Evolutionary conservation across 2,329 filamentous ascomycete genomes (phyloP).

Genomic region (Lachnum nothofagi): DNA sequence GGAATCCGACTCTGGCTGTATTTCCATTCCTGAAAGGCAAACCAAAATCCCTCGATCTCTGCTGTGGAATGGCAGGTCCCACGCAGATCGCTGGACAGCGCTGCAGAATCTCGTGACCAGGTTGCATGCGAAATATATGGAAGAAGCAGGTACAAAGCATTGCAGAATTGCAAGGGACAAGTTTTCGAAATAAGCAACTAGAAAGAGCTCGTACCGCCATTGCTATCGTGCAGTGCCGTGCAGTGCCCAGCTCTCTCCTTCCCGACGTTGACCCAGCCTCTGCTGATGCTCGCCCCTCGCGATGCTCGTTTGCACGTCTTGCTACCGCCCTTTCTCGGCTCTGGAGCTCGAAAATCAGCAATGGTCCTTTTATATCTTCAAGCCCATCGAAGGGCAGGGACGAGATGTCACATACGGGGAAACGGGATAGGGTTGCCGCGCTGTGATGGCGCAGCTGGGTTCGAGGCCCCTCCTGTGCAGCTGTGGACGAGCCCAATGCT

Average conservation of each 20-base stretch:
- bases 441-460: not conserved
- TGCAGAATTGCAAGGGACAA: not conserved
- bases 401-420: not conserved
- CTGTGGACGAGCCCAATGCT: not conserved
- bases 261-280: too few species aligned
- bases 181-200: not conserved
- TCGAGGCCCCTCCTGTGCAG: not conserved
- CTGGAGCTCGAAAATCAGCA: not conserved
- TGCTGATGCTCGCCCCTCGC: not conserved
- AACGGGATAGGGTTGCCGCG: not conserved
- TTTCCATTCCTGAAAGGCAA: not conserved
- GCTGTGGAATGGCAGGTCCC: not conserved
- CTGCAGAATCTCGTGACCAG: not conserved
- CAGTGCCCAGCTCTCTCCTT: not conserved
- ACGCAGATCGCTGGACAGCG: not conserved
- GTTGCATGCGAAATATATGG: not conserved
- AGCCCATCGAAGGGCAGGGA: not conserved
- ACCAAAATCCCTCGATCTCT: not conserved
- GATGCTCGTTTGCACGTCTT: not conserved
- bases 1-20: not conserved
- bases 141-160: not conserved
- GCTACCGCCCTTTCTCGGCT: not conserved
- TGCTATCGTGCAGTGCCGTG: not conserved
- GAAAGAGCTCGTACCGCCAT: slow-evolving; percentile 14
- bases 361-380: not conserved